Evolutionary conservation across 495 filamentous ascomycete genomes (phyloP), one percentile per base, ranked within the genome.

Genomic region (Trichocladium uniseriatum): DNA sequence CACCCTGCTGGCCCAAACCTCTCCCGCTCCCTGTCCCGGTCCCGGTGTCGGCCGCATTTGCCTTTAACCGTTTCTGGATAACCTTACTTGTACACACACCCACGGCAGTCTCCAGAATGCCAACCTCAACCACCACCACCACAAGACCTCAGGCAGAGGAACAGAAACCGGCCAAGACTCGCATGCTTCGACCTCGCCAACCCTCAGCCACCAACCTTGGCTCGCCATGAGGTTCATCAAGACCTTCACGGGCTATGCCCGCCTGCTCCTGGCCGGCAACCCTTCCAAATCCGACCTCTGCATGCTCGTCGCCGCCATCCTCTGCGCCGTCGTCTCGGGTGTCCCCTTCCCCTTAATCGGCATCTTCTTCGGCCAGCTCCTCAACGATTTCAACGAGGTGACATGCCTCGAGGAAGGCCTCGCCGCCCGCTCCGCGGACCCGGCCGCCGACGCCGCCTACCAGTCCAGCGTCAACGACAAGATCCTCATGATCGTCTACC

Each of bases 281-380:
- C 67, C 67, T 8, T 58, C 56, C 32, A 53, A 46, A 40, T 19
- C 48, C 45, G 79, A 83, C 52, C 53, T 74, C 16, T 50, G 66
- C 35, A 61, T 77, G 37, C 64, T 84, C n/a, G n/a, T 63, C 16
- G 54, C 67, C 7, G 82, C 78, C 27, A 61, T 76, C 40, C 27
- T 79, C 9, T 63, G 68, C 36, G 72, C 82, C 27, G 73, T 81
- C 21, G 81, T 71, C 10, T 76, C 83, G 10, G 82, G 82, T 45
- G 77, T 83, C 1, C 83, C 82, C 11, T 83, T 85, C 43, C 82
- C 81, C 13, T 64, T 85, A 20, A 78, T 85, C 32, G 80, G 77
- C 19, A 79, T 87, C 48, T 59, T 85, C 28, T 87, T 85, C 53
- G 82, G 82, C 45, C 64, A 83, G 62, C 70, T 87, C 6, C 69